Conservation (phyloP, 176 grass and related monocot genomes). For the Carex parvula region DNA sequence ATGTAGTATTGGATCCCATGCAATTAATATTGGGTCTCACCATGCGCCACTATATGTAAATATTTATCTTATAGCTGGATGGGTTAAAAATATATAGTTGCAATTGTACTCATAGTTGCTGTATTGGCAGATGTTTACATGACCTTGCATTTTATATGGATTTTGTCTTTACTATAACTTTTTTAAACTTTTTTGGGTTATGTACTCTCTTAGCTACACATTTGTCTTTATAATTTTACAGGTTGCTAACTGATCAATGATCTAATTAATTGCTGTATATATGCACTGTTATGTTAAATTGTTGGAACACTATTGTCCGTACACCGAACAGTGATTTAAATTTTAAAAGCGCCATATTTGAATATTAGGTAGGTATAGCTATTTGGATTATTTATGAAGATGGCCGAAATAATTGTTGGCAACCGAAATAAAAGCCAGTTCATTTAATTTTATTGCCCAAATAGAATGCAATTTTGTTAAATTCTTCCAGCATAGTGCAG, state of each 20-base stretch:
- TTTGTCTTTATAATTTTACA: background rate
- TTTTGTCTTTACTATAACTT: background rate
- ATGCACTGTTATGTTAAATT: background rate
- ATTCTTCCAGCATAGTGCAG: background rate
- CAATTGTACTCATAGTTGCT: background rate
- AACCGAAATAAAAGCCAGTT: constrained; percentile 11
- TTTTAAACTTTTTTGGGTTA: background rate
- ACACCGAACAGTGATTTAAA: background rate
- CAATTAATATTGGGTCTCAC: background rate
- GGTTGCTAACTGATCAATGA: background rate
- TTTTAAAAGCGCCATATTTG: background rate
- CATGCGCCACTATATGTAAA: too few relatives aligned
- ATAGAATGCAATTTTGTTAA: constrained; percentile 11
- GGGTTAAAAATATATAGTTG: too few relatives aligned
- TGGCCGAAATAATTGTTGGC: constrained; percentile 23
- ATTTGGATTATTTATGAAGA: constrained; percentile 14
- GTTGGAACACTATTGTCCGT: constrained; percentile 7
- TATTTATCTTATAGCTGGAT: background rate
- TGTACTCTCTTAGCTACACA: background rate
- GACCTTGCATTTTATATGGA: background rate
- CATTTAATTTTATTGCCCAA: background rate
- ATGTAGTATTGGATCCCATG: background rate
- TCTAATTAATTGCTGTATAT: background rate
- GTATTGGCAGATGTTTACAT: background rate
- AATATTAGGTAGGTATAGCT: background rate